Base-by-base conservation (phyloP, 768 basidiomycete genomes). In the Udeniomyces megalosporus region DNA sequence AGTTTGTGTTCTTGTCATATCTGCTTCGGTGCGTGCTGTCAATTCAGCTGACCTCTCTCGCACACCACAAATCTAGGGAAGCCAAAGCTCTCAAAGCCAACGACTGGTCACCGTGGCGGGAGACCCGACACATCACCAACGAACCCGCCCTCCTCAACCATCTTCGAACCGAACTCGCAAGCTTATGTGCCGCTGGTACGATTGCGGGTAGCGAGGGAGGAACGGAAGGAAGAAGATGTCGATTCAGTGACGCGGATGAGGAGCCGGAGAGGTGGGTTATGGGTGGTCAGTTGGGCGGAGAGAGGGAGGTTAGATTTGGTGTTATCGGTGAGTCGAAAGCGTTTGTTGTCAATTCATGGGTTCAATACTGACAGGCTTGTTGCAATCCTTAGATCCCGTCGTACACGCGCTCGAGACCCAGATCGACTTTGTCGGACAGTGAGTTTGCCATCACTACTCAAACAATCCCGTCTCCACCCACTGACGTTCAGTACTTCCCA, bases 321-420 rank as follows among this genome's bases (percentile, higher is more conserved):
- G 66, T 52, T 12, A 62, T 72, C 42, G 71, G 58, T 60, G 49
- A 48, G 58, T 52, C 7, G 2, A n/a, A n/a, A n/a, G n/a, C n/a
- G n/a, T n/a, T n/a, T n/a, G n/a, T n/a, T n/a, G n/a, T n/a, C n/a
- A n/a, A n/a, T n/a, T n/a, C n/a, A n/a, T n/a, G n/a, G n/a, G 42
- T 6, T n/a, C 31, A 46, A 24, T 29, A 5, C 42, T 15, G 4
- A 15, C 44, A 8, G 6, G 24, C 44, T 38, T 12, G 29, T 15
- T 6, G 28, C 45, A 20, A 6, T 44, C 28, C 20, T 22, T 49
- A 60, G 60, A 62, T 26, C 71, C 71, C 1, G 68, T 67, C 1
- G 69, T 70, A 6, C 71, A 72, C 53, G 67, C 70, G 0, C 49
- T 72, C n/a, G 70, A 71, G 38, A 71, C 67, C 14, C 71, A 72